A percentile compares a stretch with the other conserved stretches of the same genome.
These are phyloP conservation scores for Penicillium roqueforti DNA, from an alignment of 495 filamentous ascomycete genomes.

Conservation along the genomic window DNA sequence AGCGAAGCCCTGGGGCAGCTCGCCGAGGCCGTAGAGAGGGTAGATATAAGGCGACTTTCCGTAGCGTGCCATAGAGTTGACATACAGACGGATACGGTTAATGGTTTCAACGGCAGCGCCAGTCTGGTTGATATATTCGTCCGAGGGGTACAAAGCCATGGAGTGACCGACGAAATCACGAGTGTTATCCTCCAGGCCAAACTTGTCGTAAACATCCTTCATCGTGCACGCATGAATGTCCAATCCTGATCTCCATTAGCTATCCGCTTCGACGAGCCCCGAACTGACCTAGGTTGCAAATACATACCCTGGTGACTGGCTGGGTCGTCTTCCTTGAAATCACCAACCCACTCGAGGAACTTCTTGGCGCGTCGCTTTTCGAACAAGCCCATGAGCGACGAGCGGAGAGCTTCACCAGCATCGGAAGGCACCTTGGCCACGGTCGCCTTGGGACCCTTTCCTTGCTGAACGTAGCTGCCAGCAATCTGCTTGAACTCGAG, in stretches of 20 bases:
- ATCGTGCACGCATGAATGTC: slow-evolving; percentile 76
- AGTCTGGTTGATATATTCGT: slow-evolving; percentile 71
- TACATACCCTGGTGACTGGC: slow-evolving; percentile 78
- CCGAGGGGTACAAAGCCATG: slow-evolving; percentile 92
- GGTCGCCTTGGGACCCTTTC: slow-evolving; percentile 70
- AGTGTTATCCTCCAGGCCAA: slow-evolving; percentile 84
- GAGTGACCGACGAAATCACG: slow-evolving; percentile 96
- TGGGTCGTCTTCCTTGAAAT: slow-evolving; percentile 79
- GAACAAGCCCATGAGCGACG: slow-evolving; percentile 92
- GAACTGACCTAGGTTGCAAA: neutral
- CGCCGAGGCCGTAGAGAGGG: slow-evolving; percentile 93
- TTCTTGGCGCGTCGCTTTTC: slow-evolving; percentile 96
- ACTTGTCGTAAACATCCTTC: slow-evolving; percentile 98
- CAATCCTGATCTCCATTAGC: slow-evolving; percentile 59
- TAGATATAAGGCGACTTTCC: slow-evolving; percentile 99
- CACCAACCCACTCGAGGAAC: slow-evolving; percentile 95
- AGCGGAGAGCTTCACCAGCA: slow-evolving; percentile 82
- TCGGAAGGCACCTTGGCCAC: slow-evolving; percentile 97
- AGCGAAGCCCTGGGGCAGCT: slow-evolving; percentile 97
- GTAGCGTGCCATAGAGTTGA: slow-evolving; percentile 96
- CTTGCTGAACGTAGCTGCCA: slow-evolving; percentile 94
- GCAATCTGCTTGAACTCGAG: slow-evolving; percentile 98
- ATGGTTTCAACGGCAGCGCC: slow-evolving; percentile 82
- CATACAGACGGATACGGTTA: slow-evolving; percentile 90
- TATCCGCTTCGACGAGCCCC: neutral